Evolutionary conservation across 192 early-diverging fungal species (phyloP).

Genomic region (Backusella mclennaniae): DNA sequence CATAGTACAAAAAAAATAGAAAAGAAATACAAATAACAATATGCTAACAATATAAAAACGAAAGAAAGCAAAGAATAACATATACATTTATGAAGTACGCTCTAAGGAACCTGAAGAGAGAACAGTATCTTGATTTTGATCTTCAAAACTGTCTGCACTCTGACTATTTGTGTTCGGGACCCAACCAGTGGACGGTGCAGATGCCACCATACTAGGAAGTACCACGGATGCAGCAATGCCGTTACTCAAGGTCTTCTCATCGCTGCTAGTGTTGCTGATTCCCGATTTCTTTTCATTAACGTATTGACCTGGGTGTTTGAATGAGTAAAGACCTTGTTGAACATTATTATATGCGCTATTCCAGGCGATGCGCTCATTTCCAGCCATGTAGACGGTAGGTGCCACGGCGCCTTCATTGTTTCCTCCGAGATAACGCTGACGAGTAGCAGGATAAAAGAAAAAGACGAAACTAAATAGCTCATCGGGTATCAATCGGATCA

Average conservation of each 20-base stretch:
- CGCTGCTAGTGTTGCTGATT: background rate
- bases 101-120: conserved; percentile 18
- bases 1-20: background rate
- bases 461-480: conserved; percentile 37
- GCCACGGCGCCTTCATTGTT: background rate
- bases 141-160: conserved; percentile 10
- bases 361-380: conserved; percentile 44
- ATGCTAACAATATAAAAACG: background rate
- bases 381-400: conserved; percentile 33
- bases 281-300: background rate
- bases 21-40: background rate
- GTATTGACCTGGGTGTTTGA: background rate
- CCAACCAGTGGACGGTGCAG: conserved; percentile 44
- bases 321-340: background rate
- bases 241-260: background rate
- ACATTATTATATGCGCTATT: conserved; percentile 6
- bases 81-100: background rate
- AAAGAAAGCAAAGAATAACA: background rate
- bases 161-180: conserved; percentile 20
- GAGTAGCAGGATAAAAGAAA: conserved; percentile 29
- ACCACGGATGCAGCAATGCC: conserved; percentile 35
- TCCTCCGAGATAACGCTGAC: conserved; percentile 26
- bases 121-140: conserved; percentile 22
- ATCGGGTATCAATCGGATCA: conserved; percentile 89
- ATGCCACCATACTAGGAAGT: conserved; percentile 38